phyloP scores from a whole-genome alignment of 75 land plant species.

The Sequoia sempervirens region DNA sequence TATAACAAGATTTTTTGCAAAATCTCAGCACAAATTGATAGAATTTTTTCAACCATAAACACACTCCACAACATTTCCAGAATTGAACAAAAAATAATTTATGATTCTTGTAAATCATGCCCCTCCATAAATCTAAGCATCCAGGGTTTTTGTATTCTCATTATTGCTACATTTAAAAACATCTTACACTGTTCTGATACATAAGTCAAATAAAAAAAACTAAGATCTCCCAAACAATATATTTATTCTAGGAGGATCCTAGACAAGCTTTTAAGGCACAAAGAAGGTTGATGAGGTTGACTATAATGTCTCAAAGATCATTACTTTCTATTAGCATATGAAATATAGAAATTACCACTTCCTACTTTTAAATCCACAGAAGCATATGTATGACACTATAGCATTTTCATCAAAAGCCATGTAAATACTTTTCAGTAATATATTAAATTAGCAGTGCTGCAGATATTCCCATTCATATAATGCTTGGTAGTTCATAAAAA shows the following conservation, averaged over 20 bases:
- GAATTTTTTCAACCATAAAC: neutral
- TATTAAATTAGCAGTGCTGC: neutral
- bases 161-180: neutral
- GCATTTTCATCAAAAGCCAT: neutral
- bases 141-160: neutral
- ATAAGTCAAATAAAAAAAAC: neutral
- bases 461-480: neutral
- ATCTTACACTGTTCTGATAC: neutral
- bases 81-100: neutral
- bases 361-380: neutral
- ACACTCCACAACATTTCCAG: neutral
- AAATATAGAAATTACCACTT: neutral
- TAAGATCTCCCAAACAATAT: neutral
- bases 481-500: neutral
- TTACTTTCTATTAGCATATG: neutral
- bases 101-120: neutral
- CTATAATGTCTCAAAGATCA: neutral
- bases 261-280: neutral
- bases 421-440: neutral
- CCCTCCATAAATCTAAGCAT: neutral
- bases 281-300: neutral
- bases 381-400: neutral
- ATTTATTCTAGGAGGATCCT: neutral
- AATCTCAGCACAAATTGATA: neutral
- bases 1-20: neutral